A percentile compares a stretch with the other conserved stretches of the same genome.
These are phyloP conservation scores for Exsudoporus frostii DNA, from an alignment of 768 basidiomycete genomes.

Conservation along the genomic window DNA sequence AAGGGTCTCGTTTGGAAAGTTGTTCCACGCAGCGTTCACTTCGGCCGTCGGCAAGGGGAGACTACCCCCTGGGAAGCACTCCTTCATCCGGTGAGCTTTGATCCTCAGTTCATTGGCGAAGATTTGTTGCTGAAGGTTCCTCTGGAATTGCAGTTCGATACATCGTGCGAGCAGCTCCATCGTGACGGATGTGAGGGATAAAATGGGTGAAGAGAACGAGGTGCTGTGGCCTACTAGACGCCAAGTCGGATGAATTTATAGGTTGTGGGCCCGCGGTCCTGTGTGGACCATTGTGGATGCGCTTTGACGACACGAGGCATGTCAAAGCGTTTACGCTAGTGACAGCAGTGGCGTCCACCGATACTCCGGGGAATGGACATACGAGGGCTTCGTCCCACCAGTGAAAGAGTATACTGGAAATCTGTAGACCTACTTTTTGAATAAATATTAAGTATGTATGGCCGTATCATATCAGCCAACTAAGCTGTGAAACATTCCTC, in stretches of 20 bases:
- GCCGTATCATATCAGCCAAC: background rate
- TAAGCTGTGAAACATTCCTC: background rate
- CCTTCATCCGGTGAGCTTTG: slow-evolving; percentile 16
- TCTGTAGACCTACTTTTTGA: background rate
- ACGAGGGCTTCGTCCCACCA: background rate
- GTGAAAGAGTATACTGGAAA: background rate
- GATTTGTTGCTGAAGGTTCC: slow-evolving; percentile 5
- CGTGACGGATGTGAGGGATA: background rate
- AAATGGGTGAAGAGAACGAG: background rate
- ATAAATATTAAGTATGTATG: background rate
- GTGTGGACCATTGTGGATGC: slow-evolving; percentile 28
- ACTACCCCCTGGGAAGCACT: slow-evolving; percentile 9
- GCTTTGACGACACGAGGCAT: slow-evolving; percentile 30
- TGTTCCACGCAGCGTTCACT: slow-evolving; percentile 22
- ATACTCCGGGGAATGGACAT: slow-evolving; percentile 4
- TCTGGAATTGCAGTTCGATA: slow-evolving; percentile 13
- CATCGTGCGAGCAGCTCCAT: slow-evolving; percentile 8
- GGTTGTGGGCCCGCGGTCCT: slow-evolving; percentile 6
- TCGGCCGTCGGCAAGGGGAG: slow-evolving; percentile 19
- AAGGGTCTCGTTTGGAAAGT: slow-evolving; percentile 24
- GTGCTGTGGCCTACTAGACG: background rate
- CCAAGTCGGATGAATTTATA: slow-evolving; percentile 18
- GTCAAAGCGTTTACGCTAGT: slow-evolving; percentile 11
- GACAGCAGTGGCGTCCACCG: slow-evolving; percentile 12
- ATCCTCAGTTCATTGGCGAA: slow-evolving; percentile 12